Base-by-base conservation (phyloP, 371 early-diverging fungal genomes). In the Mucor piriformis region DNA sequence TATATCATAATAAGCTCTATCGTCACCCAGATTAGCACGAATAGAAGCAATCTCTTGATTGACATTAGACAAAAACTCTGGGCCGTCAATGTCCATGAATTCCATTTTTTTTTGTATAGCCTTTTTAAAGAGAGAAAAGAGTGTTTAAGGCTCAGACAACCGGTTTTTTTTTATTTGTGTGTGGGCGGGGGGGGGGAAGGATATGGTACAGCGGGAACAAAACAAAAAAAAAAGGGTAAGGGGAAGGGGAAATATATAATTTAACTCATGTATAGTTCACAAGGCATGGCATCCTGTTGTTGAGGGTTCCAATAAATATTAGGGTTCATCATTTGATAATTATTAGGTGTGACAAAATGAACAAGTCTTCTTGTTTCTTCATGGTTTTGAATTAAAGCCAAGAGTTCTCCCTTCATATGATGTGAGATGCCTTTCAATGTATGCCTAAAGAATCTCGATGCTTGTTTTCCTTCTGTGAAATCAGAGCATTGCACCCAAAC, bases 401-500 rank as follows among this genome's bases (percentile, higher is more conserved):
- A 37, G 13, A 81, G 27, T 53, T 86, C 86, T 61, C 79, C 74
- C 63, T 82, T 83, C 47, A 88, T 54, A 6, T 70, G 63, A 32
- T 79, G 73, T 4, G 82, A 70, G 10, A 83, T 54, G 3, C 88
- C 88, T 49, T 83, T 82, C 35, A 89, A 70, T 6, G 88, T 78
- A 55, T 91, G 92, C 42, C 82, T 74, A 52, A 79, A 79, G 62
- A 83, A 81, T 10, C 82, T 58, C 18, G 88, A 83, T 6, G 90
- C 90, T 74, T 90, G 89, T 59, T 79, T 82, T 54, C 78, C 77
- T 61, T 90, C 90, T 11, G 90, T 91, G 56, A 92, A 92, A 62
- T 92, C 92, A 24, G 83, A 82, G 70, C 90, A 89, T 59, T 83
- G 85, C 11, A 83, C 75, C 88, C 89, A 90, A 24, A 53, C 42